A percentile compares a stretch with the other conserved stretches of the same genome.
Evolutionary conservation across 2,329 filamentous ascomycete genomes (phyloP).

Genomic region (Cercospora sojina): DNA sequence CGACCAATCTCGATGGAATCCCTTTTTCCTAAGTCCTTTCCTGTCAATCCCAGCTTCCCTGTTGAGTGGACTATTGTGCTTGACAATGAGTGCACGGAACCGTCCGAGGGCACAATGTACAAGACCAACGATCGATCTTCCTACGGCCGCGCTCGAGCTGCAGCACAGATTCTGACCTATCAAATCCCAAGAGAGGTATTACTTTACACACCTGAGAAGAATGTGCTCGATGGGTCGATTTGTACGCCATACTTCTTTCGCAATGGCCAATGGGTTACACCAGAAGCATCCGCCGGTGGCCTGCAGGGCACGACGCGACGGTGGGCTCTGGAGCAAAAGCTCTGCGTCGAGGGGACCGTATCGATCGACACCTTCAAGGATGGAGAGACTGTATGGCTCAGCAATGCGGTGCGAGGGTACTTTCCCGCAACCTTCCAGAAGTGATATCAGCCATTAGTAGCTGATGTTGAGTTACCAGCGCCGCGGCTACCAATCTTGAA

Average conservation of each 20-base stretch:
- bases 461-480: no score
- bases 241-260: conserved; percentile 82
- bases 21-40: conserved; percentile 59
- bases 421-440: conserved; percentile 31
- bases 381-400: conserved; percentile 82
- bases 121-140: conserved; percentile 76
- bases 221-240: conserved; percentile 78
- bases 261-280: conserved; percentile 73
- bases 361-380: conserved; percentile 59
- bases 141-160: conserved; percentile 68
- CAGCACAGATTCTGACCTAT: conserved; percentile 55
- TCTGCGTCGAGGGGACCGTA: conserved; percentile 67
- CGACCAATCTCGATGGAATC: conserved; percentile 50
- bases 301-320: conserved; percentile 78
- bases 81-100: conserved; percentile 53
- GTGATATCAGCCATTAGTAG: background rate
- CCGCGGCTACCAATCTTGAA: background rate
- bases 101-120: conserved; percentile 70
- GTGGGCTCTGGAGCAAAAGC: conserved; percentile 70
- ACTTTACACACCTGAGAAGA: conserved; percentile 62
- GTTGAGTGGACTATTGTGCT: conserved; percentile 47
- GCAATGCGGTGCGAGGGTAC: conserved; percentile 84
- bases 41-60: conserved; percentile 39
- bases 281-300: conserved; percentile 66
- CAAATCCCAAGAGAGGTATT: conserved; percentile 65